phyloP scores from a whole-genome alignment of 805 yeast genomes.

The Danielia reshetovae region DNA sequence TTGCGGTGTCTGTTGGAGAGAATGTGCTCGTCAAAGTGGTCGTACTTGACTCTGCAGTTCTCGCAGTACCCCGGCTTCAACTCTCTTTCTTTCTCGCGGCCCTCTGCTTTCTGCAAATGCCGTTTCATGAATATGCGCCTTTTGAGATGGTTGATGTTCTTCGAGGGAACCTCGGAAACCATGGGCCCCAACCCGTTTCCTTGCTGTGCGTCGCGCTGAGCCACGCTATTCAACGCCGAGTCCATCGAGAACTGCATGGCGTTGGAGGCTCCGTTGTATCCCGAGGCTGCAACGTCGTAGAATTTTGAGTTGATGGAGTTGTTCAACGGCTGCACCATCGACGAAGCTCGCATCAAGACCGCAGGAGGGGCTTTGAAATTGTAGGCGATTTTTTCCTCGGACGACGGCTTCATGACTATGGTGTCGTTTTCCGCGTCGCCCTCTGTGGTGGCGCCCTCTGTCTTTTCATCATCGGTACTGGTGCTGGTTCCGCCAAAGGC shows the following conservation, averaged over 20 bases:
- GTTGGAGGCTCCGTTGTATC: conserved; percentile 42
- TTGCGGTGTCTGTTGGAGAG: conserved; percentile 63
- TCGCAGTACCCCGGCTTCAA: conserved; percentile 82
- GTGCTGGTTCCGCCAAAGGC: conserved; percentile 25
- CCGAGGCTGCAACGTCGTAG: conserved; percentile 43
- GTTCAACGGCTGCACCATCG: conserved; percentile 31
- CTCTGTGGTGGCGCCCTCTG: background rate
- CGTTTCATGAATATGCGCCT: conserved; percentile 42
- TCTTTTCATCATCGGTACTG: conserved; percentile 21
- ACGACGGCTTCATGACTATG: conserved; percentile 3
- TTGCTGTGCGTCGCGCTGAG: conserved; percentile 18
- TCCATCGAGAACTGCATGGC: conserved; percentile 40
- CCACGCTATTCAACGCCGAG: conserved; percentile 33
- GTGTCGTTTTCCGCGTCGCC: conserved; percentile 11
- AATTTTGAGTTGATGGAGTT: conserved; percentile 34
- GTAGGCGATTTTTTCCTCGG: conserved; percentile 5
- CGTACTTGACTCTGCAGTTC: conserved; percentile 83
- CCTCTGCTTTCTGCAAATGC: conserved; percentile 24
- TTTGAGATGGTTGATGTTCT: conserved; percentile 46
- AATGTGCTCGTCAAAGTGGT: conserved; percentile 74
- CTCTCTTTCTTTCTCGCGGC: conserved; percentile 25
- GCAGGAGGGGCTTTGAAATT: conserved; percentile 30
- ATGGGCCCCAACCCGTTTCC: conserved; percentile 60
- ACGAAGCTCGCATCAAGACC: conserved; percentile 32
- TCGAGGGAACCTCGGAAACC: conserved; percentile 52